Percentiles rank a stretch among this genome's conserved stretches.
phyloP scores from a whole-genome alignment of 2,329 filamentous ascomycete genomes.

The Nannizzia gypsea region DNA sequence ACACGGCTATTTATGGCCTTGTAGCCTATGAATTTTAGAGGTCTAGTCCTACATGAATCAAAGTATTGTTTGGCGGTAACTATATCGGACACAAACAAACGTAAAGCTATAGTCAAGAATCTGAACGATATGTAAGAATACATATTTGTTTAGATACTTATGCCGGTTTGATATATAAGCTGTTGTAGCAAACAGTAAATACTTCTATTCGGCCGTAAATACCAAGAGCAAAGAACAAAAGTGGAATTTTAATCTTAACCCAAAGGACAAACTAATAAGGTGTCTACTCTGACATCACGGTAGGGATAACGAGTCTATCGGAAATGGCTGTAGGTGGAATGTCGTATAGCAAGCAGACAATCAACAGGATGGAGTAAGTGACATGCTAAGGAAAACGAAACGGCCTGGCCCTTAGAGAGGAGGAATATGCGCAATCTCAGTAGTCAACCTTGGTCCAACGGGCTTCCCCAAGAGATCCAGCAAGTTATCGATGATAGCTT shows the following conservation, averaged over 20 bases:
- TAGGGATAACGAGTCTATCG: background rate
- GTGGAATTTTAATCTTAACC: no score
- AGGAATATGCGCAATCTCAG: background rate
- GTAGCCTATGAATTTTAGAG: no score
- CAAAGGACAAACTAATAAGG: background rate
- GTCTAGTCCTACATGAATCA: no score
- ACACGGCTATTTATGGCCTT: no score
- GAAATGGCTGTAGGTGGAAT: background rate
- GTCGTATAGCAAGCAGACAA: background rate
- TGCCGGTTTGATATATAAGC: background rate
- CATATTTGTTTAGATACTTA: background rate
- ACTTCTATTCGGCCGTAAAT: background rate
- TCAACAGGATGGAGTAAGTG: background rate
- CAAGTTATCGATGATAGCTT: conserved; percentile 7
- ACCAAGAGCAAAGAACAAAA: background rate
- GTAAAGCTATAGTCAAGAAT: background rate
- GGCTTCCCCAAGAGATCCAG: conserved; percentile 11
- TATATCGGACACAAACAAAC: background rate
- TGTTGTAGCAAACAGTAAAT: background rate
- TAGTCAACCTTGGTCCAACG: background rate
- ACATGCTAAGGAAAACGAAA: background rate
- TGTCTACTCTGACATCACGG: background rate
- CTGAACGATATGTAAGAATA: background rate
- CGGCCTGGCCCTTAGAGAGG: background rate
- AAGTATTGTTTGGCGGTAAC: no score